phyloP scores from a whole-genome alignment of 257 asterid genomes.

The Primulina huaijiensis region DNA sequence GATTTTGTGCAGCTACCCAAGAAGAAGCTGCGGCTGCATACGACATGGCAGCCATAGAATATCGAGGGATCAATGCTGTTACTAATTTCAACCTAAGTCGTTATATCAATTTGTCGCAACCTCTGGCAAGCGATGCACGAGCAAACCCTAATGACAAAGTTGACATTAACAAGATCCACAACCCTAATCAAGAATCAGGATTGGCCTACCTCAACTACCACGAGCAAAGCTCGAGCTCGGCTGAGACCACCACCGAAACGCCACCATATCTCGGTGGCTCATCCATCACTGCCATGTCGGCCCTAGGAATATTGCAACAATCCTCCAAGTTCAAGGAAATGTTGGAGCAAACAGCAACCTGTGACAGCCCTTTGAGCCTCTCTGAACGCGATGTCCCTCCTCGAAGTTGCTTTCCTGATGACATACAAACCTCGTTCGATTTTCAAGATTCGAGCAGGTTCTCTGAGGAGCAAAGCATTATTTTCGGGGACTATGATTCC shows the following conservation, averaged over 20 bases:
- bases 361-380: conserved; percentile 35
- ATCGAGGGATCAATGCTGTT: conserved; percentile 88
- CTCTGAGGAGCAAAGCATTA: conserved; percentile 56
- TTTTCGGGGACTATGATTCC: conserved; percentile 55
- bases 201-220: conserved; percentile 32
- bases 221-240: conserved; percentile 32
- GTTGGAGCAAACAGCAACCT: conserved; percentile 40
- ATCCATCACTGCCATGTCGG: conserved; percentile 36
- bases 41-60: conserved; percentile 93
- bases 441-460: conserved; percentile 64
- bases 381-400: conserved; percentile 42
- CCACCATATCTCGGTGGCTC: conserved; percentile 23
- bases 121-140: conserved; percentile 28
- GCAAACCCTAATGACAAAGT: conserved; percentile 18
- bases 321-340: conserved; percentile 68
- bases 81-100: conserved; percentile 91
- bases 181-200: conserved; percentile 27
- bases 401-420: conserved; percentile 77
- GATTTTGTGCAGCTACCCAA: conserved; percentile 63
- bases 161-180: conserved; percentile 25
- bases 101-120: conserved; percentile 55
- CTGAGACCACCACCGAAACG: conserved; percentile 14
- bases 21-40: conserved; percentile 98
- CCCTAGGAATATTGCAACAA: conserved; percentile 53
- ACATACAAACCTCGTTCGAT: conserved; percentile 85